Evolutionary conservation across 345 rosid genomes (phyloP).

Genomic region (Zanthoxylum bungeanum): DNA sequence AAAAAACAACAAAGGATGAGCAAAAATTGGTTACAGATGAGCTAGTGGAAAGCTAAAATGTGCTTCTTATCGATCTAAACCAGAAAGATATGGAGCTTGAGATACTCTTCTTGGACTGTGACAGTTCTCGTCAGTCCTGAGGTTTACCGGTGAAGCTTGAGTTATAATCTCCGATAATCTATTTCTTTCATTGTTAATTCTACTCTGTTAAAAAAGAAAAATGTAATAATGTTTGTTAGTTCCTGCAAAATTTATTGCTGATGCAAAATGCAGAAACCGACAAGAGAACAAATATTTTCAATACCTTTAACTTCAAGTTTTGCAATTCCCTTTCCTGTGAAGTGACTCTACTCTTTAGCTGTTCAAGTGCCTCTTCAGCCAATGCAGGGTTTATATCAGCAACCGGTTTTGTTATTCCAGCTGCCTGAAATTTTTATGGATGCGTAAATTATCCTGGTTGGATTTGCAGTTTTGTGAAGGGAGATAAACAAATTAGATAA

Average conservation of each 20-base stretch:
- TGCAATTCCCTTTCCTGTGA: slow-evolving; percentile 68
- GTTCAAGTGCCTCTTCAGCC: slow-evolving; percentile 83
- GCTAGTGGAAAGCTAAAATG: neutral
- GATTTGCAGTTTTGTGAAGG: neutral
- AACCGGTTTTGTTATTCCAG: slow-evolving; percentile 52
- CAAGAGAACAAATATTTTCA: neutral
- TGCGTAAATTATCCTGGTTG: neutral
- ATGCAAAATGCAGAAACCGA: neutral
- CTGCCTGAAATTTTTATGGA: slow-evolving; percentile 38
- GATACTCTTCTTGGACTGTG: slow-evolving; percentile 46
- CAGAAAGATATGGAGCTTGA: slow-evolving; percentile 48
- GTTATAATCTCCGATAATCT: slow-evolving; percentile 49
- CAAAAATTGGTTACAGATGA: neutral
- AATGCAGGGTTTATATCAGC: slow-evolving; percentile 54
- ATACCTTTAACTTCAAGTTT: slow-evolving; percentile 57
- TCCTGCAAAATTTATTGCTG: neutral
- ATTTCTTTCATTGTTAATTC: slow-evolving; percentile 45
- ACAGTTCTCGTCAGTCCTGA: slow-evolving; percentile 41
- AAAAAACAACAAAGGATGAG: neutral
- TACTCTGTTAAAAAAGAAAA: slow-evolving; percentile 35
- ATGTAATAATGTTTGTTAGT: slow-evolving; percentile 5
- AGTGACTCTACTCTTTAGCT: slow-evolving; percentile 49
- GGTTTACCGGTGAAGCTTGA: slow-evolving; percentile 41
- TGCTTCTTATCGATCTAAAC: slow-evolving; percentile 45
- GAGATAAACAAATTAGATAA: neutral